These are phyloP conservation scores for Chiua virens DNA, from an alignment of 768 basidiomycete genomes.

Conservation along the genomic window DNA sequence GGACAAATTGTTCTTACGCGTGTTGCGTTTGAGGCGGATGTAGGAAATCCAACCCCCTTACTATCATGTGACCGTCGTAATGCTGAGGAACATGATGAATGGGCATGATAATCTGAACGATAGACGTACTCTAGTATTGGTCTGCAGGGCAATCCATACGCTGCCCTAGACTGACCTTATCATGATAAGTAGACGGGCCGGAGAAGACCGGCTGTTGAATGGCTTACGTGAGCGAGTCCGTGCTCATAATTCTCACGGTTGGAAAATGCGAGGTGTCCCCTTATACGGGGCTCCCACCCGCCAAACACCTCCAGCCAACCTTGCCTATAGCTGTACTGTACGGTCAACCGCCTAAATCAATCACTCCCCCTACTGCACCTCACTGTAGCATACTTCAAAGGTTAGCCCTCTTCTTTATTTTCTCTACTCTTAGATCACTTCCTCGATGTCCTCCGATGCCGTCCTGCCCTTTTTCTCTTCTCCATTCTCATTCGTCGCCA, in stretches of 20 bases:
- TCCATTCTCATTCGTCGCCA: conserved; percentile 24
- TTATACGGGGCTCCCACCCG: conserved; percentile 39
- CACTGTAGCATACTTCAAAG: conserved; percentile 32
- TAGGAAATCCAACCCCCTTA: too few species aligned
- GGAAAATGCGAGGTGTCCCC: conserved; percentile 27
- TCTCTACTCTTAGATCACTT: conserved; percentile 22
- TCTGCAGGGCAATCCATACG: too few species aligned
- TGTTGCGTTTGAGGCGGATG: too few species aligned
- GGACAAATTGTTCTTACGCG: too few species aligned
- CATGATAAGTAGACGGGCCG: conserved; percentile 24
- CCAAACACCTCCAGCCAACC: conserved; percentile 37
- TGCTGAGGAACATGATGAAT: too few species aligned
- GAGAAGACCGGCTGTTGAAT: conserved; percentile 32
- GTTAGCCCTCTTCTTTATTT: conserved; percentile 24
- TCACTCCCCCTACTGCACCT: conserved; percentile 19
- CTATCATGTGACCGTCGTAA: too few species aligned
- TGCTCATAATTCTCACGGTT: conserved; percentile 36
- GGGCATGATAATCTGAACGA: too few species aligned
- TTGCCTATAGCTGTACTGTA: conserved; percentile 39
- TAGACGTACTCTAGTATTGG: too few species aligned
- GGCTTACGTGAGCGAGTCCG: conserved; percentile 37
- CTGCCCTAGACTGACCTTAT: too few species aligned
- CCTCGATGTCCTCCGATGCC: conserved; percentile 22
- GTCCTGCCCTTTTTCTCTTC: conserved; percentile 4
- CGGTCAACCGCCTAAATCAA: conserved; percentile 36